These are phyloP conservation scores for Trifolium dubium DNA, from an alignment of 306 rosid genomes.

Conservation along the genomic window DNA sequence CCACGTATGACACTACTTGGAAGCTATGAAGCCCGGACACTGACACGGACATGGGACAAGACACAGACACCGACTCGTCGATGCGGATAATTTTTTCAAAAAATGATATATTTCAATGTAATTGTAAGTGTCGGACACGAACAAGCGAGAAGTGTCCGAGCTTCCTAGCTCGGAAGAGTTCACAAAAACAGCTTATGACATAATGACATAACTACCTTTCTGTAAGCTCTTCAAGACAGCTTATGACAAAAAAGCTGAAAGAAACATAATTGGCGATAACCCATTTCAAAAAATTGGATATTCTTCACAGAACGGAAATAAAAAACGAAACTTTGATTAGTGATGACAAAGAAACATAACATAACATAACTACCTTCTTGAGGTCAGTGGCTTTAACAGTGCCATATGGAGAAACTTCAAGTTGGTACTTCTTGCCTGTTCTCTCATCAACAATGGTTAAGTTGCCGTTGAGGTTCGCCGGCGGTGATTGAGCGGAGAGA, in stretches of 20 bases:
- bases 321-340: not conserved
- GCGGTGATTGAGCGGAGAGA: slow-evolving; percentile 57
- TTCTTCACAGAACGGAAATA: no score
- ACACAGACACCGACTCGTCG: no score
- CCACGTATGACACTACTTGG: not conserved
- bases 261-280: no score
- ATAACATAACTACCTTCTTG: slow-evolving; percentile 59
- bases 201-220: no score
- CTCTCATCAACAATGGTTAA: slow-evolving; percentile 78
- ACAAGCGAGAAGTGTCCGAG: no score
- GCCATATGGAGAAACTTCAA: slow-evolving; percentile 72
- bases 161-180: no score
- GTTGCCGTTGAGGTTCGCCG: slow-evolving; percentile 57
- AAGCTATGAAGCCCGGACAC: no score
- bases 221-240: not conserved
- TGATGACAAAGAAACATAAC: not conserved
- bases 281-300: no score
- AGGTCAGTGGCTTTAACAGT: slow-evolving; percentile 77
- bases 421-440: slow-evolving; percentile 73
- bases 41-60: no score
- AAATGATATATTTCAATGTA: no score
- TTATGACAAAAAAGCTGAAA: slow-evolving; percentile 10
- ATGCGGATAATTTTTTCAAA: no score
- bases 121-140: no score
- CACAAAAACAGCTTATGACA: not conserved